Evolutionary conservation across 257 asterid genomes (phyloP).

Genomic region (Linderniella brevidens): DNA sequence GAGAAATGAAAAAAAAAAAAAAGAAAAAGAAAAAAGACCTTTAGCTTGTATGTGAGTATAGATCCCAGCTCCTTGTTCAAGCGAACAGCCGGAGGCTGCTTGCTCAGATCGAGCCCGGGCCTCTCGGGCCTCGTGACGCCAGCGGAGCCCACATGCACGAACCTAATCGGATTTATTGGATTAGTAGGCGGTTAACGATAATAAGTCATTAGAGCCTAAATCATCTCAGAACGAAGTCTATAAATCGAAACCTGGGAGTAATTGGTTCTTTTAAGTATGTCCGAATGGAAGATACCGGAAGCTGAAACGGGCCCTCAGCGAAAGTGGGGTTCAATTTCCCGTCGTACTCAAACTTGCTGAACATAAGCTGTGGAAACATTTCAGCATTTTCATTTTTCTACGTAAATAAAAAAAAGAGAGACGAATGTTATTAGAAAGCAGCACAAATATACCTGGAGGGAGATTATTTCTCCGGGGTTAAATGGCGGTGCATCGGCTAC

Average conservation of each 20-base stretch:
- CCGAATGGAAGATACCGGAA: constrained; percentile 71
- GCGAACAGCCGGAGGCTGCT: constrained; percentile 98
- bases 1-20: not conserved
- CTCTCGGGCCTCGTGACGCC: constrained; percentile 98
- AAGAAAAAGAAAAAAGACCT: constrained; percentile 25
- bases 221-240: too few species aligned
- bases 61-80: constrained; percentile 77
- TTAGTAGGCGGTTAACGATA: too few species aligned
- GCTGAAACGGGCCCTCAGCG: constrained; percentile 78
- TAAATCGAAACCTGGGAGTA: constrained; percentile 75
- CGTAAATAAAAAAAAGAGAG: not conserved
- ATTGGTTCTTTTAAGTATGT: constrained; percentile 68
- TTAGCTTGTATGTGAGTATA: constrained; percentile 89
- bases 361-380: constrained; percentile 56
- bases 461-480: constrained; percentile 60
- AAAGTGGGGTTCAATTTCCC: constrained; percentile 85
- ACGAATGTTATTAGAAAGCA: not conserved
- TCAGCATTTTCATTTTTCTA: not conserved
- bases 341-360: constrained; percentile 89
- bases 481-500: constrained; percentile 71
- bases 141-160: constrained; percentile 91
- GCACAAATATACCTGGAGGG: constrained; percentile 48
- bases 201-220: too few species aligned
- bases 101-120: constrained; percentile 91
- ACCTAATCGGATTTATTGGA: too few species aligned